Conservation (phyloP, 176 grass and related monocot species). For the Leersia perrieri region DNA sequence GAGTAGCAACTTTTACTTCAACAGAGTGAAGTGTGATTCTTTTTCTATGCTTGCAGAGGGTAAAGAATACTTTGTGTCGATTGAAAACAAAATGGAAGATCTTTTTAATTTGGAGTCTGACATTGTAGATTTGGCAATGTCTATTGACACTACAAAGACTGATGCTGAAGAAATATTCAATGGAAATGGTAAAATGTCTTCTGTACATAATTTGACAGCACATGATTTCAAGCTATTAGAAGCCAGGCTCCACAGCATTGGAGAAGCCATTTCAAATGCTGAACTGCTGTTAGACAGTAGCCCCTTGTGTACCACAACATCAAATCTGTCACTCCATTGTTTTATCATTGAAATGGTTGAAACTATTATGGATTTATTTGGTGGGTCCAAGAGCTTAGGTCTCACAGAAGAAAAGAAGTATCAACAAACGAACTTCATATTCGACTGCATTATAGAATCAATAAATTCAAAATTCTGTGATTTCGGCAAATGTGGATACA, state of each 20-base stretch:
- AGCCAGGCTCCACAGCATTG: slow-evolving; percentile 38
- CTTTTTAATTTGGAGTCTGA: slow-evolving; percentile 46
- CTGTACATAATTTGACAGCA: not conserved
- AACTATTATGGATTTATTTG: slow-evolving; percentile 18
- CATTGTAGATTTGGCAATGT: slow-evolving; percentile 34
- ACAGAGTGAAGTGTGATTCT: not conserved
- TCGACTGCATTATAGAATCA: slow-evolving; percentile 74
- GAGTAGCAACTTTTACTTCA: not conserved
- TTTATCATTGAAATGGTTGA: slow-evolving; percentile 61
- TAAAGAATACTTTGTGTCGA: slow-evolving; percentile 32
- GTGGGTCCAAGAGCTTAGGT: not conserved
- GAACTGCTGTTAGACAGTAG: slow-evolving; percentile 44
- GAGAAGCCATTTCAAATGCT: slow-evolving; percentile 50
- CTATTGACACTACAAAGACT: slow-evolving; percentile 9
- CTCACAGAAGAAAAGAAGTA: slow-evolving; percentile 39
- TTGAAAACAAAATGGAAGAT: slow-evolving; percentile 47
- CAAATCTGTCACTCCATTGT: slow-evolving; percentile 26
- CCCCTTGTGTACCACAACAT: not conserved
- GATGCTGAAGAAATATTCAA: slow-evolving; percentile 10
- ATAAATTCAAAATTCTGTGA: slow-evolving; percentile 54
- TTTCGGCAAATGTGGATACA: slow-evolving; percentile 64
- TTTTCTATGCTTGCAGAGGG: slow-evolving; percentile 21
- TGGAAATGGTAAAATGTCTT: not conserved
- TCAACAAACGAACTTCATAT: slow-evolving; percentile 53
- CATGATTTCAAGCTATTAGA: slow-evolving; percentile 42